phyloP scores from a whole-genome alignment of 129 eudicot species.

The Ambrosia trifida region DNA sequence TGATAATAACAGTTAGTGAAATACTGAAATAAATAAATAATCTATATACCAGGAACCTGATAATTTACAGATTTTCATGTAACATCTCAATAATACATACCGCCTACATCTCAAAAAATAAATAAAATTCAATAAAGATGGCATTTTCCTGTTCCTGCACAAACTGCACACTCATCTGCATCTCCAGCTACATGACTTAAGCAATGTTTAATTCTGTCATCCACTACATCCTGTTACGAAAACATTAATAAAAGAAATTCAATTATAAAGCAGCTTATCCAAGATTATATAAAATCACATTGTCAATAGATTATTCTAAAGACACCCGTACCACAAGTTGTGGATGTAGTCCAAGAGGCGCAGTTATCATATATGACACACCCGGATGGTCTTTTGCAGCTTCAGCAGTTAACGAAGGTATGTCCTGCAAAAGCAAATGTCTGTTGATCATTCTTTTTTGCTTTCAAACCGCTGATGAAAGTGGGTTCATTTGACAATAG shows the following conservation, averaged over 20 bases:
- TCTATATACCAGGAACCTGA: not conserved
- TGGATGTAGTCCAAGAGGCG: constrained; percentile 87
- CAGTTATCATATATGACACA: constrained; percentile 71
- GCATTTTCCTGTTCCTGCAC: constrained; percentile 94
- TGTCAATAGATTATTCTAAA: not conserved
- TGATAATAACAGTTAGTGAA: constrained; percentile 13
- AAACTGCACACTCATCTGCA: constrained; percentile 80
- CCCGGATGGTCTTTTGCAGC: constrained; percentile 92
- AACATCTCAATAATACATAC: not conserved
- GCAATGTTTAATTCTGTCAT: constrained; percentile 79
- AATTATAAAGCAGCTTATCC: not conserved
- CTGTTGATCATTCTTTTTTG: not conserved
- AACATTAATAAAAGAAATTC: not conserved
- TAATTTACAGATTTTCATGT: not conserved
- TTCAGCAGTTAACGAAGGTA: constrained; percentile 86
- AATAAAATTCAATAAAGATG: constrained; percentile 43
- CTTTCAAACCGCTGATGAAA: not conserved
- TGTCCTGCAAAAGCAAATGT: constrained; percentile 55
- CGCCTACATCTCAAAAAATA: not conserved
- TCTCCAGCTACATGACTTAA: constrained; percentile 86
- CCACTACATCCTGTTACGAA: constrained; percentile 74
- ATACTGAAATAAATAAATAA: not conserved
- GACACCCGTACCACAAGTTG: constrained; percentile 64
- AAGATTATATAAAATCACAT: not conserved
- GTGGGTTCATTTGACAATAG: not conserved